Percentiles rank a stretch among this genome's conserved stretches.
phyloP scores from a whole-genome alignment of 1,284 basidiomycete species.

The Papiliotrema nemorosa region DNA sequence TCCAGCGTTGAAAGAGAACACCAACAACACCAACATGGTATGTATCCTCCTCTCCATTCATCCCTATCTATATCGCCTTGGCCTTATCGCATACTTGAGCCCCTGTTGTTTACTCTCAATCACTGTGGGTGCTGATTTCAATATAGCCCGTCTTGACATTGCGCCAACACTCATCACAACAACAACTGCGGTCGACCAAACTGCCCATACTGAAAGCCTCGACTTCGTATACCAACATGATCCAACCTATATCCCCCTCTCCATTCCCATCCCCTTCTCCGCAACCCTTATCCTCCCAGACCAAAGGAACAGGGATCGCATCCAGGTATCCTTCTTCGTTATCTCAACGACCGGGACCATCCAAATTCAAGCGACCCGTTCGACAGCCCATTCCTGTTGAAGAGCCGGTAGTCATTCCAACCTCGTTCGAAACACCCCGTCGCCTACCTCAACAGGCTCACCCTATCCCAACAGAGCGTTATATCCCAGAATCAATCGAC shows the following conservation, averaged over 20 bases:
- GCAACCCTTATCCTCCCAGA: neutral
- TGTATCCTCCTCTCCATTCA: neutral
- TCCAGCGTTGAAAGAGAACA: neutral
- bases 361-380: neutral
- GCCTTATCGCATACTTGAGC: neutral
- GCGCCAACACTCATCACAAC: too few species aligned
- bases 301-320: neutral
- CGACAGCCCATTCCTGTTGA: neutral
- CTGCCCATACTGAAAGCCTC: neutral
- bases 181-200: too few species aligned
- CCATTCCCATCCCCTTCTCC: neutral
- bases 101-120: neutral
- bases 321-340: constrained; percentile 19
- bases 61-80: neutral
- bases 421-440: neutral
- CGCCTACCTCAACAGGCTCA: constrained; percentile 11
- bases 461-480: constrained; percentile 8
- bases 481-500: constrained; percentile 18
- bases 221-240: neutral
- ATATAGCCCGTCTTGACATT: neutral
- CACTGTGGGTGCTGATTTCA: neutral
- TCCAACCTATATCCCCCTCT: neutral
- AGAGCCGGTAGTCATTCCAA: neutral
- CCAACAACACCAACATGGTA: neutral
- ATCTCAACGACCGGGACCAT: constrained; percentile 19